Evolutionary conservation across 129 eudicot genomes (phyloP).

Genomic region (Helichrysum umbraculigerum): DNA sequence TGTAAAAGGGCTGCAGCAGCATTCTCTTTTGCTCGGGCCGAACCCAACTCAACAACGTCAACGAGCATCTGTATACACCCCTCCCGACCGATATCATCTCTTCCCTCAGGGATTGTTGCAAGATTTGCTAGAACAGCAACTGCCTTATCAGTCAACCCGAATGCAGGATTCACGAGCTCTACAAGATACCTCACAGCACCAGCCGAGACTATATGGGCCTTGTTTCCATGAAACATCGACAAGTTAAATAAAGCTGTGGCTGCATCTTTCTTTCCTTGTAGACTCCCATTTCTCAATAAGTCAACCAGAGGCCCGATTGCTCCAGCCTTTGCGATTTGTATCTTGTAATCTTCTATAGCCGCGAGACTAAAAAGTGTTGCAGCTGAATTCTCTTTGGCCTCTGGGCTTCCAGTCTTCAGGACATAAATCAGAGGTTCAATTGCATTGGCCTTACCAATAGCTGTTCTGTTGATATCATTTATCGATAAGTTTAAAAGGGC

Average conservation of each 20-base stretch:
- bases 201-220: conserved; percentile 70
- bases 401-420: conserved; percentile 70
- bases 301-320: conserved; percentile 89
- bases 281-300: conserved; percentile 70
- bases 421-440: conserved; percentile 88
- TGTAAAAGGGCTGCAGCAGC: conserved; percentile 93
- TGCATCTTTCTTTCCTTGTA: conserved; percentile 90
- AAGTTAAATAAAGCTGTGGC: conserved; percentile 84
- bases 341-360: no score
- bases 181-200: conserved; percentile 82
- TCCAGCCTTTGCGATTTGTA: conserved; percentile 76
- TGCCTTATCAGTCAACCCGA: conserved; percentile 93
- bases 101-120: conserved; percentile 77
- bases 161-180: conserved; percentile 91
- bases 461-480: conserved; percentile 72
- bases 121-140: conserved; percentile 88
- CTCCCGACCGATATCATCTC: conserved; percentile 71
- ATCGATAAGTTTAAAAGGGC: conserved; percentile 88
- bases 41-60: conserved; percentile 89
- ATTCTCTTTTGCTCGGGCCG: conserved; percentile 90
- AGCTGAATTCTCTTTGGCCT: conserved; percentile 82
- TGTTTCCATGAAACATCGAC: conserved; percentile 75
- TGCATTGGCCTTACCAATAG: conserved; percentile 75
- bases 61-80: conserved; percentile 77
- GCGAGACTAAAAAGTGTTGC: no score